Evolutionary conservation across 2,329 filamentous ascomycete species (phyloP).

Genomic region (Dactylonectria estremocensis): DNA sequence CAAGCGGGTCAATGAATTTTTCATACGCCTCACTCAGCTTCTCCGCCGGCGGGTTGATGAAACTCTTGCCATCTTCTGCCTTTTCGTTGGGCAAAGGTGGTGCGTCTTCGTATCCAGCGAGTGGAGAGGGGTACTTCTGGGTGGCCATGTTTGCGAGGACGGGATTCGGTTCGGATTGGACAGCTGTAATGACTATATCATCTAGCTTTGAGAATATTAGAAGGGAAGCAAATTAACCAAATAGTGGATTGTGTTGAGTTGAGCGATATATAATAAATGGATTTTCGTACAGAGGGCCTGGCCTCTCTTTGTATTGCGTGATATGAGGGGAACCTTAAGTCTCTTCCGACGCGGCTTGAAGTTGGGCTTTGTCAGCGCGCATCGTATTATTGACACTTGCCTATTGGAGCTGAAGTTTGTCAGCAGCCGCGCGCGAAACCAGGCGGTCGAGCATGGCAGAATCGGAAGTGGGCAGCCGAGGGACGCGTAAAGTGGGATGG

Average conservation of each 20-base stretch:
- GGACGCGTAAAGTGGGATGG: too few species aligned
- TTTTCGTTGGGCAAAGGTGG: conserved; percentile 71
- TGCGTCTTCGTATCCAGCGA: conserved; percentile 71
- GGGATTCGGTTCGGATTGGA: background rate
- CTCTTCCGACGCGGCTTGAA: background rate
- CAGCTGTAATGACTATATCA: background rate
- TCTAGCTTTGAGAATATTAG: background rate
- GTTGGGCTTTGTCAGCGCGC: background rate
- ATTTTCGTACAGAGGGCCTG: background rate
- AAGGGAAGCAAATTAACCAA: background rate
- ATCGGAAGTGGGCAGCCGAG: too few species aligned
- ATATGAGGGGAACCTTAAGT: background rate
- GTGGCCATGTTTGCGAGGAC: conserved; percentile 36
- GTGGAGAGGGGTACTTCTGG: conserved; percentile 60
- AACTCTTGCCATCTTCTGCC: conserved; percentile 83
- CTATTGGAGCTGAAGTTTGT: too few species aligned
- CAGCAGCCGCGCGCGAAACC: too few species aligned
- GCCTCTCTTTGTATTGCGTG: background rate
- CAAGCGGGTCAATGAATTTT: conserved; percentile 77
- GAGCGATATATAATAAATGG: background rate
- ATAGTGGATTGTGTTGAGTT: background rate
- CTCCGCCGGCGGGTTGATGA: conserved; percentile 75
- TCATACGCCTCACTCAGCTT: conserved; percentile 78
- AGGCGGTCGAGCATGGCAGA: too few species aligned
- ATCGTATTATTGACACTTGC: background rate